A percentile compares a stretch with the other conserved stretches of the same genome.
Conservation (phyloP, 345 rosid species). For the Eucalyptus decipiens region DNA sequence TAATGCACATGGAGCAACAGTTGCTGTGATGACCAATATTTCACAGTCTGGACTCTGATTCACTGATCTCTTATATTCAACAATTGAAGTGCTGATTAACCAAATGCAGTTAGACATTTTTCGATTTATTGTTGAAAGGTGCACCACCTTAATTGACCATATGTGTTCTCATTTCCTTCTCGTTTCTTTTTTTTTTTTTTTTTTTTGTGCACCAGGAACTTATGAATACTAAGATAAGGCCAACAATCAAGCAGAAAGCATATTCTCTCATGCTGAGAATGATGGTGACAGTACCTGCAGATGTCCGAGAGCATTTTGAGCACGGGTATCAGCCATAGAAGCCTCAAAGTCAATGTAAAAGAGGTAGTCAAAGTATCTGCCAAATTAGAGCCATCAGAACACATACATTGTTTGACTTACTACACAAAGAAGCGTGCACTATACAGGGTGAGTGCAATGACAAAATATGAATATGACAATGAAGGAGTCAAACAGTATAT, state of each 20-base stretch:
- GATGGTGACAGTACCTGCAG: slow-evolving; percentile 18
- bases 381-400: background rate
- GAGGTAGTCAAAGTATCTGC: slow-evolving; percentile 43
- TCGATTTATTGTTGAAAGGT: background rate
- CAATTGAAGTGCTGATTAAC: background rate
- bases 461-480: background rate
- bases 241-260: background rate
- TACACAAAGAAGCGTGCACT: background rate
- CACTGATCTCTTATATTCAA: background rate
- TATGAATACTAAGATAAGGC: background rate
- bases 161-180: background rate
- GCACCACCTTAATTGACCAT: background rate
- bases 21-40: background rate
- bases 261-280: background rate
- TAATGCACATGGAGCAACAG: background rate
- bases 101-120: background rate
- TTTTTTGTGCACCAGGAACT: background rate
- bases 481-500: background rate
- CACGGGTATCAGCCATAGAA: slow-evolving; percentile 49
- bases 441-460: background rate
- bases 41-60: background rate
- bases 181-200: background rate
- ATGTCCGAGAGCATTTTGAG: slow-evolving; percentile 37
- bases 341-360: slow-evolving; percentile 50
- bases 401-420: background rate